phyloP scores from a whole-genome alignment of 2,329 filamentous ascomycete species.

The Byssoonygena ceratinophila region DNA sequence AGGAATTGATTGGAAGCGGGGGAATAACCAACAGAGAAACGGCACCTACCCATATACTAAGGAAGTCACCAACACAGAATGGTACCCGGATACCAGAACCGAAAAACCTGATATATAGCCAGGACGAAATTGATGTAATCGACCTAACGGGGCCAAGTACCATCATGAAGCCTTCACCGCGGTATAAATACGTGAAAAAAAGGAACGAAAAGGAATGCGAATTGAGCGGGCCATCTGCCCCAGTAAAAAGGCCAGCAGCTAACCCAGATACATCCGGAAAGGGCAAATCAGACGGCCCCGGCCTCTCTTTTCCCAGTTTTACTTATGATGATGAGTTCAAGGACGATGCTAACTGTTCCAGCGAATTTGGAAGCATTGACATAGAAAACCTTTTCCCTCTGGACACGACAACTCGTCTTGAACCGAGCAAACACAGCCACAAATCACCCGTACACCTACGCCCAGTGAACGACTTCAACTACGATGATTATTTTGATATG shows the following conservation, averaged over 20 bases:
- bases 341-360: neutral
- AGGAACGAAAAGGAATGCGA: conserved; percentile 1
- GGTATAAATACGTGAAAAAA: conserved; percentile 8
- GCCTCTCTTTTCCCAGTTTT: neutral
- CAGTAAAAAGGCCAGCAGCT: neutral
- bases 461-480: neutral
- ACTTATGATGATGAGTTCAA: neutral
- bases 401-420: neutral
- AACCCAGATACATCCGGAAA: neutral
- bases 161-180: neutral
- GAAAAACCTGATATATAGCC: conserved; percentile 16
- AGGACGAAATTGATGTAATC: conserved; percentile 15
- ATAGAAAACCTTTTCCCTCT: neutral
- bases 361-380: conserved; percentile 5
- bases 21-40: neutral
- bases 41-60: neutral
- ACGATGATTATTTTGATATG: conserved; percentile 2
- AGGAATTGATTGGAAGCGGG: neutral
- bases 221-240: neutral
- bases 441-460: neutral
- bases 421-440: neutral
- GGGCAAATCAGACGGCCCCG: neutral
- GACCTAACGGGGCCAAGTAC: conserved; percentile 10
- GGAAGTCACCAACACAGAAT: conserved; percentile 22
- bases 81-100: conserved; percentile 4